These are phyloP conservation scores for Alnus rubra DNA, from an alignment of 306 rosid species.

Conservation along the genomic window DNA sequence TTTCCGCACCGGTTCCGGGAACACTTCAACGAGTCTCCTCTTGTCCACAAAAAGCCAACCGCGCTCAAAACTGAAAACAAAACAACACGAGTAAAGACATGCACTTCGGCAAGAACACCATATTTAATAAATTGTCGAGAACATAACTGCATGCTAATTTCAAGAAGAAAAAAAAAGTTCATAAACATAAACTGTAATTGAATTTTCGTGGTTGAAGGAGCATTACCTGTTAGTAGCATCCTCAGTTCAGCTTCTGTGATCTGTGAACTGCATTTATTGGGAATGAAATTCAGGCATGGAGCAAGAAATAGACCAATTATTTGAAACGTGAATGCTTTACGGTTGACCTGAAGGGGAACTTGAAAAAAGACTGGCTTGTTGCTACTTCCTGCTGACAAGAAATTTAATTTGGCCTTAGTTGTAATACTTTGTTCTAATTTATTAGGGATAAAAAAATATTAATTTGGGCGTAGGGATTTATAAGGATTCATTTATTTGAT, in stretches of 20 bases:
- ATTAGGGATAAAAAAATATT: no score
- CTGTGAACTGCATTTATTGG: neutral
- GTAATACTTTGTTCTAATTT: no score
- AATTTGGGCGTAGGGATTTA: no score
- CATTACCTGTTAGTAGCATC: neutral
- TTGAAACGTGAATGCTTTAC: neutral
- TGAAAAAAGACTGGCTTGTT: neutral
- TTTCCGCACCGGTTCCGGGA: neutral
- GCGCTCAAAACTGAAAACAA: neutral
- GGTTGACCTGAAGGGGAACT: neutral
- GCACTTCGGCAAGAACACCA: neutral
- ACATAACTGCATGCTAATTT: no score
- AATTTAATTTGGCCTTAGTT: no score
- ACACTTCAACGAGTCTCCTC: neutral
- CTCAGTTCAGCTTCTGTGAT: neutral
- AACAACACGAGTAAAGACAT: neutral
- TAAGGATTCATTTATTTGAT: no score
- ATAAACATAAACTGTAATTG: no score
- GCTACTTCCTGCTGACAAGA: neutral
- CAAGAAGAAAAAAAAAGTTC: no score
- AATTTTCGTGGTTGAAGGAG: neutral
- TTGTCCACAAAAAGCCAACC: constrained; percentile 1
- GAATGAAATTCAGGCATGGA: neutral
- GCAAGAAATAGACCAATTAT: neutral
- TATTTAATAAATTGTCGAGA: neutral